These are phyloP conservation scores for Pouteria campechiana DNA, from an alignment of 179 eudicot species.

Conservation along the genomic window DNA sequence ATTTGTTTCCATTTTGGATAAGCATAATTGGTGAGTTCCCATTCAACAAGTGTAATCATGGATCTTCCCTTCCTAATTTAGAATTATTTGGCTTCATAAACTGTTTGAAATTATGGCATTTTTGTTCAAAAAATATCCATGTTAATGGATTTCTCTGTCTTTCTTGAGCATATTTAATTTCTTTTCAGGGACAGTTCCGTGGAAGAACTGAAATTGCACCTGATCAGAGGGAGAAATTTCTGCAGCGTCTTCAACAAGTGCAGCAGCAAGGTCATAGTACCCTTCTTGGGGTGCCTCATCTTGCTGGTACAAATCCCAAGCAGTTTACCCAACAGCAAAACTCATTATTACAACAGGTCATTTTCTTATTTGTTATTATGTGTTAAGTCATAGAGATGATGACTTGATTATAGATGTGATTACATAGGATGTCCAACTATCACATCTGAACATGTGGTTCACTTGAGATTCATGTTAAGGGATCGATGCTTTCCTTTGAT, in stretches of 20 bases:
- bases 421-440: too few relatives aligned
- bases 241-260: conserved; percentile 81
- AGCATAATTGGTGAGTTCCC: too few relatives aligned
- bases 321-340: conserved; percentile 80
- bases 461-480: neutral
- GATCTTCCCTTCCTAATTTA: too few relatives aligned
- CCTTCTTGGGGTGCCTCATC: conserved; percentile 64
- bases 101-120: too few relatives aligned
- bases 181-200: conserved; percentile 62
- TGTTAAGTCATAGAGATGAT: too few relatives aligned
- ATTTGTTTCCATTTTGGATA: too few relatives aligned
- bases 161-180: conserved; percentile 1
- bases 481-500: neutral
- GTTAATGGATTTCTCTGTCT: neutral
- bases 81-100: too few relatives aligned
- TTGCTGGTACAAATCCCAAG: conserved; percentile 63
- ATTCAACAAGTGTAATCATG: too few relatives aligned
- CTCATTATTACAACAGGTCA: conserved; percentile 79
- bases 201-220: conserved; percentile 97
- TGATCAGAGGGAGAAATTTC: conserved; percentile 87
- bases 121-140: neutral
- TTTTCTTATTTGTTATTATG: too few relatives aligned
- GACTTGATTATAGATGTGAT: too few relatives aligned
- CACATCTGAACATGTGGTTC: too few relatives aligned
- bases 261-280: conserved; percentile 86